Percentiles rank a stretch among this genome's conserved stretches.
phyloP scores from a whole-genome alignment of 192 early-diverging fungal species.

The Glomus cerebriforme region DNA sequence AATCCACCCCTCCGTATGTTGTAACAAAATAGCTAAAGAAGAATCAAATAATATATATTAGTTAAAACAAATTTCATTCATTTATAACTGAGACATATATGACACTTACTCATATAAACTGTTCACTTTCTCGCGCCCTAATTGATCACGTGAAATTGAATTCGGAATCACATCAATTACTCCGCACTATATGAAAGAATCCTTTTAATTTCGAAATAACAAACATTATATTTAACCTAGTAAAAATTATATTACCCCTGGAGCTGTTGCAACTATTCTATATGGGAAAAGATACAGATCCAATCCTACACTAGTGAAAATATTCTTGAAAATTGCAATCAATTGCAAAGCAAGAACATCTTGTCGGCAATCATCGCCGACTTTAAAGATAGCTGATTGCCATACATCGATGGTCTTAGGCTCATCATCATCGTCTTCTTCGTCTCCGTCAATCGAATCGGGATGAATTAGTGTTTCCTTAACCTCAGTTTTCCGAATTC shows the following conservation, averaged over 20 bases:
- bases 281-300: constrained; percentile 98
- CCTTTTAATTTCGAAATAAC: no score
- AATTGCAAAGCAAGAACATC: constrained; percentile 97
- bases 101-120: constrained; percentile 72
- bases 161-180: constrained; percentile 98
- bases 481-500: constrained; percentile 70
- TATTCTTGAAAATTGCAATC: constrained; percentile 97
- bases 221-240: not conserved
- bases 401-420: constrained; percentile 59
- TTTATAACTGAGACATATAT: no score
- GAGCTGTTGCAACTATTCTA: constrained; percentile 94
- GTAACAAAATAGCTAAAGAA: constrained; percentile 76
- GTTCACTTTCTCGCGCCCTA: constrained; percentile 98
- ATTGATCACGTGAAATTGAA: constrained; percentile 95
- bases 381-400: constrained; percentile 97
- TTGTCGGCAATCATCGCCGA: constrained; percentile 99
- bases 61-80: no score
- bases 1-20: constrained; percentile 87
- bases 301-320: constrained; percentile 85
- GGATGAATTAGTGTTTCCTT: constrained; percentile 41
- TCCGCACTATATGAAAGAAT: constrained; percentile 63
- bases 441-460: constrained; percentile 35
- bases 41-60: not conserved
- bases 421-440: constrained; percentile 35
- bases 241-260: constrained; percentile 61